Base-by-base conservation (phyloP, 2,329 filamentous ascomycete genomes). In the Ophiocordyceps sinensis region DNA sequence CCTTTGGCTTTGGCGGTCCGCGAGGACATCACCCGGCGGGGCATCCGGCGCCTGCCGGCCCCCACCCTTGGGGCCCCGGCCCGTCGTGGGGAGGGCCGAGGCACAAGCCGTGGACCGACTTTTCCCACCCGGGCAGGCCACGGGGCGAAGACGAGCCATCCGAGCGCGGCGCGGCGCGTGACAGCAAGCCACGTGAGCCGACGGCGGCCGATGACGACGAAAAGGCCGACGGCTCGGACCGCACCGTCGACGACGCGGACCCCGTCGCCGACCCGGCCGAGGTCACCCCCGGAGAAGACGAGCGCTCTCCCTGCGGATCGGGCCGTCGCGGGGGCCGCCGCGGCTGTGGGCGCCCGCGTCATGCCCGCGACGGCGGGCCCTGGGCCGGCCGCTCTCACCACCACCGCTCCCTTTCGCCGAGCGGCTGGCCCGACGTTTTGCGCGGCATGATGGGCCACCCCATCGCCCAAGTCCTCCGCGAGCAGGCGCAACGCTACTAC, bases 401-500 rank as follows among this genome's bases (percentile, higher is more conserved):
- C 23, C 23, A 19, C 5, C 23, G 23, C 23, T 26, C 23, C 5
- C 7, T 2, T 8, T 11, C 30, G n/a, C 12, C 47, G 45, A 62
- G 64, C 48, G 63, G 67, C 49, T 56, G 68, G 39, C 47, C 55
- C 21, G 55, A 53, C 29, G 46, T 67, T 47, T 59, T 69, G 54
- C 53, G 58, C 28, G 56, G 62, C 26, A 52, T 68, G 43, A 55
- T 59, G 5, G 48, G 48, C 44, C 64, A 71, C 46, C 67, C 67
- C 7, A 55, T 65, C 44, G 60, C 67, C 32, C 62, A 61, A 36
- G 55, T 57, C 37, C 47, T 70, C 42, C 60, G 60, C 13, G 30
- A 32, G 5, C 30, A 32, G 30, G 30, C 30, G 5, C 13, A 13
- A 8, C 30, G 30, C n/a, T 32, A 32, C 8, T 39, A 34, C 37